These are phyloP conservation scores for Chalciporus sphaerocephalus DNA, from an alignment of 768 basidiomycete genomes.

Conservation along the genomic window DNA sequence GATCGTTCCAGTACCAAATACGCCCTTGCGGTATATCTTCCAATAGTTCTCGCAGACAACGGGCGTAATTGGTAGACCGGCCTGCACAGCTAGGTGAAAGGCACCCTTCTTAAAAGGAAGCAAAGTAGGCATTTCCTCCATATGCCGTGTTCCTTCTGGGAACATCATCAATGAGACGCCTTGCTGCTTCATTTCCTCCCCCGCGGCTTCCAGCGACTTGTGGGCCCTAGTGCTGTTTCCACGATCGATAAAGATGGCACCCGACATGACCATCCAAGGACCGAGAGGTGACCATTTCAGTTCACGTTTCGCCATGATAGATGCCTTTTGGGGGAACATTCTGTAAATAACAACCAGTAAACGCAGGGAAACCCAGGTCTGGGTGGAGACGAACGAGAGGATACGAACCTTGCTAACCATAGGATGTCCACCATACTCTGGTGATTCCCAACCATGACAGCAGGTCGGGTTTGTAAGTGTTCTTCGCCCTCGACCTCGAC, in stretches of 20 bases:
- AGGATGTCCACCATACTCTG: constrained; percentile 91
- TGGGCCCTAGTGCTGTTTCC: constrained; percentile 74
- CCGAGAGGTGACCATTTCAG: constrained; percentile 85
- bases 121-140: constrained; percentile 58
- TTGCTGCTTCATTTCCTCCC: constrained; percentile 66
- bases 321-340: constrained; percentile 74
- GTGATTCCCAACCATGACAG: constrained; percentile 82
- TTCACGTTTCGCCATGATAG: constrained; percentile 92
- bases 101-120: constrained; percentile 96
- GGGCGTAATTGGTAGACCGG: constrained; percentile 86
- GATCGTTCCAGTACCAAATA: constrained; percentile 72
- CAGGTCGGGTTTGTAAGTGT: constrained; percentile 64
- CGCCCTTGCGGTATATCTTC: constrained; percentile 71
- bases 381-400: constrained; percentile 5
- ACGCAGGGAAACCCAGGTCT: constrained; percentile 3
- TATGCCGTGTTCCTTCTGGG: constrained; percentile 91
- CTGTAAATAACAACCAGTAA: constrained; percentile 35
- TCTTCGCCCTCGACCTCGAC: constrained; percentile 86
- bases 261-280: constrained; percentile 84
- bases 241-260: constrained; percentile 89
- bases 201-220: constrained; percentile 70
- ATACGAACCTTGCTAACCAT: constrained; percentile 67
- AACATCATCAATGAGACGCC: constrained; percentile 88
- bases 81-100: constrained; percentile 92
- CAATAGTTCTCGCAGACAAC: constrained; percentile 94